These are phyloP conservation scores for Extremus antarcticus DNA, from an alignment of 495 filamentous ascomycete species.

Conservation along the genomic window DNA sequence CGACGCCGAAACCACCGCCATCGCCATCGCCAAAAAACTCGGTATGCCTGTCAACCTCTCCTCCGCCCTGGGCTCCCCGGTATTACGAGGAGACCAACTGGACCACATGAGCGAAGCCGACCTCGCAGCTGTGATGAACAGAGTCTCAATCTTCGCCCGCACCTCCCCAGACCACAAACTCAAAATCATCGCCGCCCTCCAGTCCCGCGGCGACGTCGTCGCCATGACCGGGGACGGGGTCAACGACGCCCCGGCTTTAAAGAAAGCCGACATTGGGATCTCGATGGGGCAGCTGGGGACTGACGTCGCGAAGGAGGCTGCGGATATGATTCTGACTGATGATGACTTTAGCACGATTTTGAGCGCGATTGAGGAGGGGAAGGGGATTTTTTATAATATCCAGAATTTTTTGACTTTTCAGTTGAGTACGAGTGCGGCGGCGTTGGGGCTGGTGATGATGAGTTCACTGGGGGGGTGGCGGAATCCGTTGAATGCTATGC, in stretches of 20 bases:
- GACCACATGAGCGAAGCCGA: slow-evolving; percentile 81
- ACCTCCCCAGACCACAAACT: slow-evolving; percentile 96
- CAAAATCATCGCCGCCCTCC: slow-evolving; percentile 87
- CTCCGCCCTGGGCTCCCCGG: slow-evolving; percentile 39
- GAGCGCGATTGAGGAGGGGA: slow-evolving; percentile 93
- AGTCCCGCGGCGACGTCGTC: slow-evolving; percentile 88
- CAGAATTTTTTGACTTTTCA: slow-evolving; percentile 99
- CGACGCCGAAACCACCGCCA: slow-evolving; percentile 84
- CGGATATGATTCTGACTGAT: slow-evolving; percentile 98
- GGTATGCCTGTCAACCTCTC: slow-evolving; percentile 63
- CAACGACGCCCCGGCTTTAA: slow-evolving; percentile 92
- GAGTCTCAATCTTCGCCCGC: slow-evolving; percentile 86
- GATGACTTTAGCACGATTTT: slow-evolving; percentile 98
- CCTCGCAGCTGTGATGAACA: slow-evolving; percentile 68
- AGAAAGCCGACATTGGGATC: slow-evolving; percentile 96
- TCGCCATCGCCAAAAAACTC: slow-evolving; percentile 84
- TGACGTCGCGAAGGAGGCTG: slow-evolving; percentile 95
- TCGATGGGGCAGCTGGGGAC: slow-evolving; percentile 93
- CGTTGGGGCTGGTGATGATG: slow-evolving; percentile 78
- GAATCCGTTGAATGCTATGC: slow-evolving; percentile 95
- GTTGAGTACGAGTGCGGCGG: slow-evolving; percentile 91
- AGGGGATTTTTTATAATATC: slow-evolving; percentile 98
- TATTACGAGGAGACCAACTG: slow-evolving; percentile 79
- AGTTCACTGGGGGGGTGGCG: slow-evolving; percentile 86
- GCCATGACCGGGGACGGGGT: slow-evolving; percentile 99